Evolutionary conservation across 805 yeast genomes (phyloP).

Genomic region (Wickerhamiella brachini): DNA sequence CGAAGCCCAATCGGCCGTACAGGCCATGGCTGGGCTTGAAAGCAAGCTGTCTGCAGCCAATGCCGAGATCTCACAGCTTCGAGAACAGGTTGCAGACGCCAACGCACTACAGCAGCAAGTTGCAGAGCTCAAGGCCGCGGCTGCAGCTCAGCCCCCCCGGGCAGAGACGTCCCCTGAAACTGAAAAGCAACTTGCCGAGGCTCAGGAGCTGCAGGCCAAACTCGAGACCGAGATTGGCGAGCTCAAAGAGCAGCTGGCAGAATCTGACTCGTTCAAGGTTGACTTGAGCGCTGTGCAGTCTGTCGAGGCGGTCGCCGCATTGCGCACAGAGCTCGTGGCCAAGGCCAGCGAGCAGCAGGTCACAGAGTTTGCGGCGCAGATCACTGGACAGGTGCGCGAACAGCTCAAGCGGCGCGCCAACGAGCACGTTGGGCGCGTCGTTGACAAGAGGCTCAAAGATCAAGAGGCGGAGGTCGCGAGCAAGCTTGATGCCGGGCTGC

Average conservation of each 20-base stretch:
- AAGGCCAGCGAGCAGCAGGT: constrained; percentile 4
- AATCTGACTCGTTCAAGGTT: constrained; percentile 1
- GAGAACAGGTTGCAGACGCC: constrained; percentile 15
- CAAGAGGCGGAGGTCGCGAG: constrained; percentile 4
- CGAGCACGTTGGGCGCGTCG: constrained; percentile 10
- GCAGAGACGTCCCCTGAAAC: too few species aligned
- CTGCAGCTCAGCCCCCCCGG: too few species aligned
- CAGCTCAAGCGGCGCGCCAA: constrained; percentile 12
- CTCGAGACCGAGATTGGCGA: constrained; percentile 15
- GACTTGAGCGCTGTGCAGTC: neutral
- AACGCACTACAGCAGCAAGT: constrained; percentile 17
- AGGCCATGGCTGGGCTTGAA: constrained; percentile 4
- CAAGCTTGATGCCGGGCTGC: constrained; percentile 7
- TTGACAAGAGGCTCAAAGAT: constrained; percentile 1
- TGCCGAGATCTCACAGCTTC: constrained; percentile 6
- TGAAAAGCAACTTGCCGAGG: neutral
- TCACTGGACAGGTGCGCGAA: constrained; percentile 11
- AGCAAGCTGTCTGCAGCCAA: neutral
- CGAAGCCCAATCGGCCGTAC: constrained; percentile 12
- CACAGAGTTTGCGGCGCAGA: constrained; percentile 5
- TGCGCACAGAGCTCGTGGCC: constrained; percentile 2
- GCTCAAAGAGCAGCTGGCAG: constrained; percentile 14
- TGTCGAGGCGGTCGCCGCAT: neutral
- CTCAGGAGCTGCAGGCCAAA: neutral
- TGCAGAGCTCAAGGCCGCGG: neutral